These are phyloP conservation scores for Rhamnella rubrinervis DNA, from an alignment of 331 rosid genomes.

Conservation along the genomic window DNA sequence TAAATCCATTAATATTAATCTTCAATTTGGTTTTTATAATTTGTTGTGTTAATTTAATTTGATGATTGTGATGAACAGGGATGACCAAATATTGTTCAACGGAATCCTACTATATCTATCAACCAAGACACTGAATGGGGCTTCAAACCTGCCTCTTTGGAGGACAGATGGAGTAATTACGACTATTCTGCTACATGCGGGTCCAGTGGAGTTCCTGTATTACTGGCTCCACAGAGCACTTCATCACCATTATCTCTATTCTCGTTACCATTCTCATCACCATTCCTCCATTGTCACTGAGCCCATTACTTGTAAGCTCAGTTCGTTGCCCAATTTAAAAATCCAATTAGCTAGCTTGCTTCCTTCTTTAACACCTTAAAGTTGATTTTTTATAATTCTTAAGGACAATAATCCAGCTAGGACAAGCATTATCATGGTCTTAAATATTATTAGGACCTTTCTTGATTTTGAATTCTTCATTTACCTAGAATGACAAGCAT, in stretches of 20 bases:
- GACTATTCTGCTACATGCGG: slow-evolving; percentile 51
- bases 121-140: neutral
- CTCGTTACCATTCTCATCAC: slow-evolving; percentile 87
- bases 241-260: slow-evolving; percentile 79
- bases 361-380: too few relatives aligned
- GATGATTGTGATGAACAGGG: slow-evolving; percentile 40
- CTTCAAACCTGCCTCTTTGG: slow-evolving; percentile 45
- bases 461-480: too few relatives aligned
- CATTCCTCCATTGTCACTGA: slow-evolving; percentile 83
- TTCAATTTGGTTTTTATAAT: too few relatives aligned
- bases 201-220: slow-evolving; percentile 71
- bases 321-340: too few relatives aligned
- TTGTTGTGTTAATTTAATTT: neutral
- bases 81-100: slow-evolving; percentile 74
- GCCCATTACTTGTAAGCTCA: slow-evolving; percentile 71
- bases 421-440: too few relatives aligned
- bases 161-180: slow-evolving; percentile 53
- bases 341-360: too few relatives aligned
- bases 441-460: too few relatives aligned
- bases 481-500: too few relatives aligned
- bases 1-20: neutral
- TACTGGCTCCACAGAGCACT: slow-evolving; percentile 91
- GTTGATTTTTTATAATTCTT: too few relatives aligned
- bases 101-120: slow-evolving; percentile 32
- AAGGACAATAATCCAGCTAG: too few relatives aligned